Conservation (phyloP, 495 filamentous ascomycete genomes). For the Oidiodendron maius region DNA sequence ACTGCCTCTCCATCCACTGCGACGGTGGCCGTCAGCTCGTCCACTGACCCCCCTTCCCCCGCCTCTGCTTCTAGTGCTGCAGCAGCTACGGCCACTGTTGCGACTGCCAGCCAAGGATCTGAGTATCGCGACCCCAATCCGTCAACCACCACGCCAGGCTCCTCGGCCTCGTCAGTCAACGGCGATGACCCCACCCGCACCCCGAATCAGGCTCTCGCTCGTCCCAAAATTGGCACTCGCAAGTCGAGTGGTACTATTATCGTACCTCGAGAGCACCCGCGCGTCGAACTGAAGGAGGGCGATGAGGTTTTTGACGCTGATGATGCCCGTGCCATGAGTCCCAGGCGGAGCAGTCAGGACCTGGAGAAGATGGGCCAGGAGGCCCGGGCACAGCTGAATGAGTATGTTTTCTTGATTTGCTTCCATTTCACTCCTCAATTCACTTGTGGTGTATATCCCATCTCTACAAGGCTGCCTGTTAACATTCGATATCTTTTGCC, state of each 20-base stretch:
- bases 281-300: conserved; percentile 56
- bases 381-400: conserved; percentile 56
- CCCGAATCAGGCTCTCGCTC: conserved; percentile 1
- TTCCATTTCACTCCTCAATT: background rate
- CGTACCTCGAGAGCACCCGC: conserved; percentile 64
- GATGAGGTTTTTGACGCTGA: conserved; percentile 69
- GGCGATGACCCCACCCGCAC: background rate
- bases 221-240: conserved; percentile 36
- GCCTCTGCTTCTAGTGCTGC: too few relatives aligned
- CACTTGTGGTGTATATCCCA: too few relatives aligned
- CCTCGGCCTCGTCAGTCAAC: conserved; percentile 17
- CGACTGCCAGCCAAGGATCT: too few relatives aligned
- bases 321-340: conserved; percentile 93
- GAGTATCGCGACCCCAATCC: background rate
- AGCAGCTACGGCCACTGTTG: too few relatives aligned
- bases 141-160: conserved; percentile 5
- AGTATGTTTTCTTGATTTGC: conserved; percentile 30
- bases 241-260: conserved; percentile 79
- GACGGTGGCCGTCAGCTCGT: too few relatives aligned
- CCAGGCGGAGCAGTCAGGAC: conserved; percentile 82
- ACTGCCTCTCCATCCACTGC: too few relatives aligned
- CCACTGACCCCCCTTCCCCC: too few relatives aligned
- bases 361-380: conserved; percentile 78
- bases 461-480: too few relatives aligned
- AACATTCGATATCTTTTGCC: conserved; percentile 10